Conservation (phyloP, 148 eudicot species). For the Fallopia convolvulus region DNA sequence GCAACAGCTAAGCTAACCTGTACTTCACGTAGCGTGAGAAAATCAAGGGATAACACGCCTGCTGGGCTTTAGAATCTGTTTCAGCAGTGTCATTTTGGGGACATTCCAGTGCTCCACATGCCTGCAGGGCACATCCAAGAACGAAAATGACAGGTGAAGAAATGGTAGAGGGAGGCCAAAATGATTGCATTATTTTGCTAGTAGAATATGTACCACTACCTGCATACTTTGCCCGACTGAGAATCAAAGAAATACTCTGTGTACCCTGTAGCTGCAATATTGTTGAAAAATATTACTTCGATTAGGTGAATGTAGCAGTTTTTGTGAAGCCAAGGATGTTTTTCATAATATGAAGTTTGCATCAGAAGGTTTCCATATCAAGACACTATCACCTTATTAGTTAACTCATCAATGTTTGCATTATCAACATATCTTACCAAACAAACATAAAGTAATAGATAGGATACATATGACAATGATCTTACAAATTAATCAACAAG, state of each 20-base stretch:
- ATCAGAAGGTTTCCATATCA: no score
- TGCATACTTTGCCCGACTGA: constrained; percentile 70
- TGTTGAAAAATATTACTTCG: neutral
- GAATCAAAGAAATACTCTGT: constrained; percentile 81
- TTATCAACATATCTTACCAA: neutral
- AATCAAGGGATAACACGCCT: constrained; percentile 10
- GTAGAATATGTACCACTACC: constrained; percentile 34
- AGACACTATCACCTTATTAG: neutral
- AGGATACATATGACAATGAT: neutral
- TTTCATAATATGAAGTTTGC: no score
- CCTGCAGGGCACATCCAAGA: constrained; percentile 33
- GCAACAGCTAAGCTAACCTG: neutral
- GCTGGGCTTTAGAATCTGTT: constrained; percentile 85
- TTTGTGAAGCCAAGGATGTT: neutral
- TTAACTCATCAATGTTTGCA: neutral
- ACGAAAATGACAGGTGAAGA: neutral
- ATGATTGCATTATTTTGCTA: neutral
- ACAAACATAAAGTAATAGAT: neutral
- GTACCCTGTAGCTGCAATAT: constrained; percentile 81
- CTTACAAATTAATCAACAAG: neutral
- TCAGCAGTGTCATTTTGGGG: constrained; percentile 82
- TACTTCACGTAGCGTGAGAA: neutral
- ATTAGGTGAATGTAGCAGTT: neutral
- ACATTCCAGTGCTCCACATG: constrained; percentile 98
- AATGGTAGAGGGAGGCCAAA: neutral